Evolutionary conservation across 257 asterid species (phyloP), one percentile per base, ranked within the genome.

Genomic region (Nicotiana tomentosiformis): DNA sequence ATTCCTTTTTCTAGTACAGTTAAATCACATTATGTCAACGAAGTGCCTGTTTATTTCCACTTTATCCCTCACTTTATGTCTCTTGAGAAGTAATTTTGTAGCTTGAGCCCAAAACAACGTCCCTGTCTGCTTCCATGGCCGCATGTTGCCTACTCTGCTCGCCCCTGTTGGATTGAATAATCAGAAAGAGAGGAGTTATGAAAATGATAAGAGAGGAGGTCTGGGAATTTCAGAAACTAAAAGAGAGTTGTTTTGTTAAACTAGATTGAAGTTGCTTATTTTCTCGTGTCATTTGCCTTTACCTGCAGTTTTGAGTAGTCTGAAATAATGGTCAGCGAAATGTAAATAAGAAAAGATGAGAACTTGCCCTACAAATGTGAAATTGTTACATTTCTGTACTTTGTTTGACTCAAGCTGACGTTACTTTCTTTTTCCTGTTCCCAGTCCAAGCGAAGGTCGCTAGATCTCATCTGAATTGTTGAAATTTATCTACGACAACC

Each of bases 381-480:
- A 46, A 14, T 46, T 46, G 78, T 46, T 46, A 46, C 61, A 46
- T 74, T 49, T n/a, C 49, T 72, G 78, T 72, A 46, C 61, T 72
- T 72, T 1, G 18, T 6, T 55, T 74, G 79, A 46, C 49, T 46
- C 23, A 23, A 46, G 62, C 62, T 74, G 43, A 74, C 79, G 26
- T 49, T 23, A 49, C 39, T 49, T 74, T 49, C 39, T 14, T 49
- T 56, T 74, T 74, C 23, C 79, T 53, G 56, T 79, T 58, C 33
- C 53, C 77, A 84, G 87, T 89, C 88, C 32, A 90, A 90, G 89
- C 81, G 86, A 68, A 91, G 76, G 84, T 74, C 86, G 4, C 72
- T 88, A 26, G 17, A 84, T 26, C 78, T 85, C 82, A 85, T 90
- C 55, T 88, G 88, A 90, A 79, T 49, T 26, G 43, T 74, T 74